phyloP scores from a whole-genome alignment of 129 eudicot genomes.

The Cynara cardunculus region DNA sequence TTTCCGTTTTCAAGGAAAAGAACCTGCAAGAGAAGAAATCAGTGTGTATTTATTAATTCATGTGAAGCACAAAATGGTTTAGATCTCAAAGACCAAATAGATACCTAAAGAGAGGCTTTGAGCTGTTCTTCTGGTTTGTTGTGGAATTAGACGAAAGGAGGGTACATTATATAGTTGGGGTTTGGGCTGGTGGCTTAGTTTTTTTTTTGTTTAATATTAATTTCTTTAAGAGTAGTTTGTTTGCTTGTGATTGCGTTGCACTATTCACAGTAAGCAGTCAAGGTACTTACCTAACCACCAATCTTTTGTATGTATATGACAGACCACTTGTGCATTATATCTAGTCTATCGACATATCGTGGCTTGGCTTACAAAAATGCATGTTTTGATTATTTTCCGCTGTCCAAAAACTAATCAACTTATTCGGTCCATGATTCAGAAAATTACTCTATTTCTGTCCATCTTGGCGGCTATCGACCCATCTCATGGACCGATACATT shows the following conservation, averaged over 20 bases:
- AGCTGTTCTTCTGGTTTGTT: constrained; percentile 9
- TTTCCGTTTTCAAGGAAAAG: neutral
- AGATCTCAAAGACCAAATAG: neutral
- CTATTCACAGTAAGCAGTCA: neutral
- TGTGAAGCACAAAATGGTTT: neutral
- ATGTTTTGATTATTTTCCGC: too few relatives aligned
- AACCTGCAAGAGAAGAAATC: neutral
- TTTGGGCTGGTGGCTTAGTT: neutral
- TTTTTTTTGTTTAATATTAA: neutral
- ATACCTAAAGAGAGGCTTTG: constrained; percentile 4
- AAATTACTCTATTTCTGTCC: neutral
- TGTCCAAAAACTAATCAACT: too few relatives aligned
- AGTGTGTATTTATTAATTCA: neutral
- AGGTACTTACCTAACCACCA: too few relatives aligned
- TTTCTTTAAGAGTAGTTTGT: neutral
- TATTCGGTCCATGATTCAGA: too few relatives aligned
- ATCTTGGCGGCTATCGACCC: neutral
- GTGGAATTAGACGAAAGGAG: neutral
- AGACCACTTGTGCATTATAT: neutral
- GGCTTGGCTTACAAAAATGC: too few relatives aligned
- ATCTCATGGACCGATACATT: too few relatives aligned
- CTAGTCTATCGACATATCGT: too few relatives aligned
- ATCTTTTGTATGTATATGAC: neutral
- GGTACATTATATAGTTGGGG: neutral
- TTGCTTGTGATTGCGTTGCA: neutral